phyloP scores from a whole-genome alignment of 805 yeast species.

The Saccharomycopsis fibuligera region DNA sequence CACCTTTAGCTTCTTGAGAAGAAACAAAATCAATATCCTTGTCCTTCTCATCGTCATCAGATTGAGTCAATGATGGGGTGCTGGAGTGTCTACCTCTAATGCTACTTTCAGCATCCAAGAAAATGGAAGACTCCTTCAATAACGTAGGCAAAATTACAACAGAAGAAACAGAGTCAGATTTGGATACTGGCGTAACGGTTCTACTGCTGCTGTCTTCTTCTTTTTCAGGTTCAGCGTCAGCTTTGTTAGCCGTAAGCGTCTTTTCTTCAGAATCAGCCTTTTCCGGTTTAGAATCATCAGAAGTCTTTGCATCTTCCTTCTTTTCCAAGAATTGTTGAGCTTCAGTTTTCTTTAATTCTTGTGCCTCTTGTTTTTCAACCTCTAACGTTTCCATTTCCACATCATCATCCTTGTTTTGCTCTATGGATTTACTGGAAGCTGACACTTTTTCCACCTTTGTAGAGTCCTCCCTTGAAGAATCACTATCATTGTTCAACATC shows the following conservation, averaged over 20 bases:
- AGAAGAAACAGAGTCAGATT: slow-evolving; percentile 2
- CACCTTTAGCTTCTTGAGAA: no score
- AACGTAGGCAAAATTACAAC: slow-evolving; percentile 13
- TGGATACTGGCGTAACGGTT: neutral
- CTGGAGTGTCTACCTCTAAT: neutral
- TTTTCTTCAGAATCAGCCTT: neutral
- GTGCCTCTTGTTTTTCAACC: no score
- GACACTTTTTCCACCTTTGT: no score
- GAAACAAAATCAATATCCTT: slow-evolving; percentile 2
- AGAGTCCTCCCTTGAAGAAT: no score
- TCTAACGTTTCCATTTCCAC: no score
- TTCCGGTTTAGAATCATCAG: neutral
- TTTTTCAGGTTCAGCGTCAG: neutral
- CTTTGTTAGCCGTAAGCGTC: neutral
- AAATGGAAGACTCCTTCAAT: slow-evolving; percentile 9
- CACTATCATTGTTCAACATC: neutral
- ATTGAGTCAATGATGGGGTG: neutral
- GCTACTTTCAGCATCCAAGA: slow-evolving; percentile 5
- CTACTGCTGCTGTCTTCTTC: neutral
- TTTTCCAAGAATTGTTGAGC: no score
- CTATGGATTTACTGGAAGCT: no score
- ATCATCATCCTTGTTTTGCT: no score
- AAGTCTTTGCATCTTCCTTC: neutral
- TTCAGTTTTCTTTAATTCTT: no score
- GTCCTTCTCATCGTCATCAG: neutral